Conservation (phyloP, 2,329 filamentous ascomycete genomes). For the Golovinomyces cichoracearum region DNA sequence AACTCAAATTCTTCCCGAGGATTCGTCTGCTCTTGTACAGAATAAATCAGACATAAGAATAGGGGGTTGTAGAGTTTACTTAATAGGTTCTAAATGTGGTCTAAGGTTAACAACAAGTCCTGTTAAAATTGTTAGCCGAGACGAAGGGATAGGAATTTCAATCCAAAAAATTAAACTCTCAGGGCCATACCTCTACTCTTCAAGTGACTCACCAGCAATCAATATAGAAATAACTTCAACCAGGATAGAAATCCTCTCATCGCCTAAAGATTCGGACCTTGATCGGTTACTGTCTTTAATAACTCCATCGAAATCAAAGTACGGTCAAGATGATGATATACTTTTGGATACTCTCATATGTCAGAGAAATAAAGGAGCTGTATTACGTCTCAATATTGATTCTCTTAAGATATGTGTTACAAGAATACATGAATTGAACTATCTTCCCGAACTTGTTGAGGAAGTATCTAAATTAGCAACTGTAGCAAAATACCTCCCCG, state of each 20-base stretch:
- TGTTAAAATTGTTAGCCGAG: slow-evolving; percentile 53
- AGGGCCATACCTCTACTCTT: slow-evolving; percentile 37
- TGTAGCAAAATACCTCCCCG: slow-evolving; percentile 80
- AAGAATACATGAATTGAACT: slow-evolving; percentile 37
- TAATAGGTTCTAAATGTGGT: slow-evolving; percentile 56
- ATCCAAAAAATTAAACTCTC: slow-evolving; percentile 51
- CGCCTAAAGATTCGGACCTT: slow-evolving; percentile 55
- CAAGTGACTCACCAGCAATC: slow-evolving; percentile 31
- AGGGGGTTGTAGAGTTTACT: slow-evolving; percentile 46
- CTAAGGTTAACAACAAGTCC: slow-evolving; percentile 52
- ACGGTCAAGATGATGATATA: slow-evolving; percentile 70
- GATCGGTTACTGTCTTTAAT: slow-evolving; percentile 62
- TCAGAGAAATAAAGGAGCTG: slow-evolving; percentile 64
- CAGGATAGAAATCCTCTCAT: slow-evolving; percentile 42
- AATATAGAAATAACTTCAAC: slow-evolving; percentile 37
- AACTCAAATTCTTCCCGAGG: slow-evolving; percentile 16
- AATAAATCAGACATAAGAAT: slow-evolving; percentile 52
- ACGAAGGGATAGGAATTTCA: slow-evolving; percentile 42
- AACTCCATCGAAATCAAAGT: slow-evolving; percentile 75
- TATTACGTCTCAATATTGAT: slow-evolving; percentile 45
- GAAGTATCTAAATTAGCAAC: slow-evolving; percentile 63
- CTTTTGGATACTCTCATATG: slow-evolving; percentile 74
- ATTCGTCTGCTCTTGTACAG: slow-evolving; percentile 9
- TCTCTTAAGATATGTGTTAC: slow-evolving; percentile 35
- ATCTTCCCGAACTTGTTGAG: slow-evolving; percentile 44